phyloP scores from a whole-genome alignment of 768 basidiomycete genomes.

The Phylloporus sp. region DNA sequence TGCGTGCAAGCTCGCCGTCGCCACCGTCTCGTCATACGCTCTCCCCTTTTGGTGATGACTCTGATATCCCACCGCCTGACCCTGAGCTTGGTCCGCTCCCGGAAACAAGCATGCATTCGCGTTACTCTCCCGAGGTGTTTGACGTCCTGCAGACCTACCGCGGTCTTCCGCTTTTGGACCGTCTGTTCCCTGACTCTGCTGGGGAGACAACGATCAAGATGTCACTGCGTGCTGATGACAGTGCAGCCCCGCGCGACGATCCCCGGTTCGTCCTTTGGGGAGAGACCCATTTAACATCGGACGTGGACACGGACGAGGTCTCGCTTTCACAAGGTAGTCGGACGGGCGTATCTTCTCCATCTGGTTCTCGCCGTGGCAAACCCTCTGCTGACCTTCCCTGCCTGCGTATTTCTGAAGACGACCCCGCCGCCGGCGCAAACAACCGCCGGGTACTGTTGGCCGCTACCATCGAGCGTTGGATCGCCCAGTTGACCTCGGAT shows the following conservation, averaged over 20 bases:
- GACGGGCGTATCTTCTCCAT: conserved; percentile 38
- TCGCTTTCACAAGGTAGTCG: conserved; percentile 38
- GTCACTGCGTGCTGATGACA: conserved; percentile 61
- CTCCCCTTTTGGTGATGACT: conserved; percentile 28
- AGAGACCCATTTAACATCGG: conserved; percentile 37
- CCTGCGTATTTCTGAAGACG: conserved; percentile 20
- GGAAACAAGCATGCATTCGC: conserved; percentile 53
- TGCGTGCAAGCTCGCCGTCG: conserved; percentile 8
- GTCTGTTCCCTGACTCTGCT: conserved; percentile 50
- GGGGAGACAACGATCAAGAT: conserved; percentile 71
- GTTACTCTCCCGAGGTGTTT: conserved; percentile 72
- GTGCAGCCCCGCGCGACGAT: conserved; percentile 76
- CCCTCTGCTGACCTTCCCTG: conserved; percentile 27
- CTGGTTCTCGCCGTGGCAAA: conserved; percentile 35
- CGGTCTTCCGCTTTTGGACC: conserved; percentile 71
- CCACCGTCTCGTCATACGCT: conserved; percentile 22
- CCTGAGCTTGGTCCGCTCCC: conserved; percentile 35
- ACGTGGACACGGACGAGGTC: conserved; percentile 35
- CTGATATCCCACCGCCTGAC: conserved; percentile 25
- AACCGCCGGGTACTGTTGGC: conserved; percentile 61
- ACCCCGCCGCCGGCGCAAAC: conserved; percentile 28
- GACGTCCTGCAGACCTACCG: conserved; percentile 78
- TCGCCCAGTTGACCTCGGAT: conserved; percentile 85
- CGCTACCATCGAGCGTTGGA: conserved; percentile 90
- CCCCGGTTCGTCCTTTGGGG: conserved; percentile 94